A percentile compares a stretch with the other conserved stretches of the same genome.
phyloP scores from a whole-genome alignment of 768 basidiomycete genomes.

The Phylloporus arenicola region DNA sequence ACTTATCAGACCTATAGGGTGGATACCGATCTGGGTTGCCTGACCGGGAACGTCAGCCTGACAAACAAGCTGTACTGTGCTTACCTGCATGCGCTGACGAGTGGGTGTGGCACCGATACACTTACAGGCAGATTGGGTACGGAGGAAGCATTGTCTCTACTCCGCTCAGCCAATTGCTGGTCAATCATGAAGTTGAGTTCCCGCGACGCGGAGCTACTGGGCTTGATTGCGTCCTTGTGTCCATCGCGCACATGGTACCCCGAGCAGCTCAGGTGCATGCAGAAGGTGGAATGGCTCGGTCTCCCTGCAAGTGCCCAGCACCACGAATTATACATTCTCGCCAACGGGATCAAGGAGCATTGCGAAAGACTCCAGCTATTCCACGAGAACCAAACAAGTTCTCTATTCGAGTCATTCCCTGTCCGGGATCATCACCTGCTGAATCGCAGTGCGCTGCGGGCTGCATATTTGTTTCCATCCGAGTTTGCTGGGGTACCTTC shows the following conservation, averaged over 20 bases:
- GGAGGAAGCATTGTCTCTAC: constrained; percentile 36
- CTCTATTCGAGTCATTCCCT: constrained; percentile 12
- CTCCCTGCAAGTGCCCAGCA: constrained; percentile 4
- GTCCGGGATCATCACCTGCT: constrained; percentile 11
- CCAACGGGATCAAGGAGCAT: constrained; percentile 21
- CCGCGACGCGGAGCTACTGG: constrained; percentile 28
- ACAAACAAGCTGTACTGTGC: constrained; percentile 31
- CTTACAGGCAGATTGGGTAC: constrained; percentile 38
- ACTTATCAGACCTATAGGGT: constrained; percentile 26
- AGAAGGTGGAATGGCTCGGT: constrained; percentile 9
- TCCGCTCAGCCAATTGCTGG: constrained; percentile 33
- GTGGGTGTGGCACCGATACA: constrained; percentile 38
- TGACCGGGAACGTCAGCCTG: constrained; percentile 22
- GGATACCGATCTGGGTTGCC: constrained; percentile 27
- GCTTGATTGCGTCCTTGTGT: constrained; percentile 28
- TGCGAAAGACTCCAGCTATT: constrained; percentile 5
- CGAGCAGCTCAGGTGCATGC: constrained; percentile 20
- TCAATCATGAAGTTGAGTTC: constrained; percentile 35
- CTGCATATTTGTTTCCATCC: constrained; percentile 10
- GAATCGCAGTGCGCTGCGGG: constrained; percentile 10
- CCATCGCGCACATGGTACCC: constrained; percentile 37
- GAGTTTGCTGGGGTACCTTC: constrained; percentile 1
- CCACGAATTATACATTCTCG: constrained; percentile 4
- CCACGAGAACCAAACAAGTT: background rate
- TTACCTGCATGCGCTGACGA: constrained; percentile 43